Evolutionary conservation across 2,329 filamentous ascomycete genomes (phyloP), one percentile per base, ranked within the genome.

Genomic region (Arthroderma sp.): DNA sequence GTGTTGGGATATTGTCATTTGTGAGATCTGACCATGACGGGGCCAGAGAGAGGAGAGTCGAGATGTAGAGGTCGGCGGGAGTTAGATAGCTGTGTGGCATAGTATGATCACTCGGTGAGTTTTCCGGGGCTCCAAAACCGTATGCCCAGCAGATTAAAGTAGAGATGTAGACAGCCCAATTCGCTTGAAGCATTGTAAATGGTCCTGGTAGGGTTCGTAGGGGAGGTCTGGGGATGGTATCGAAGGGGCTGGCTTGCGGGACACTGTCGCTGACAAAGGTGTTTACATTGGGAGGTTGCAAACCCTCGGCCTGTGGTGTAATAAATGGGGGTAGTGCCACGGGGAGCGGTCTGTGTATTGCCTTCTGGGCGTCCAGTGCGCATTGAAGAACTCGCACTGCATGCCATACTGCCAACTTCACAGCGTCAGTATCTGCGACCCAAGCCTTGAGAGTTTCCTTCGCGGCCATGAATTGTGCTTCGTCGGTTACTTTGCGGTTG

Each of bases 81-180:
- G 53, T 54, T n/a, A 47, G 33, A 11, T 59, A 21, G 33, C 33
- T 11, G 17, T 33, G 15, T 11, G 55, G 39, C 15, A 28, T 39
- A 4, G 33, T n/a, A 1, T 28, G 35, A 7, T 19, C 15, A 19
- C n/a, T 55, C n/a, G 39, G 17, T 25, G 58, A 28, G 15, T 21
- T 23, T 11, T 55, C 21, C 17, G 54, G 53, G 44, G 44, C 39
- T 33, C 58, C 55, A 28, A 65, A 58, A 15, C 67, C 68, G 55
- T 67, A 69, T 1, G 68, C 67, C 68, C 68, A 70, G 57, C 69
- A 71, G 28, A 71, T 66, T 5, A 71, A 62, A 5, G 63, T 61
- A 38, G 65, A 68, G 15, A 68, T 60, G 58, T 71, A 70, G 8
- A 71, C 47, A 4, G 63, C 62, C 69, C 69, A 71, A 23, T 66